phyloP scores from a whole-genome alignment of 805 yeast genomes.

The Candida caryicola region DNA sequence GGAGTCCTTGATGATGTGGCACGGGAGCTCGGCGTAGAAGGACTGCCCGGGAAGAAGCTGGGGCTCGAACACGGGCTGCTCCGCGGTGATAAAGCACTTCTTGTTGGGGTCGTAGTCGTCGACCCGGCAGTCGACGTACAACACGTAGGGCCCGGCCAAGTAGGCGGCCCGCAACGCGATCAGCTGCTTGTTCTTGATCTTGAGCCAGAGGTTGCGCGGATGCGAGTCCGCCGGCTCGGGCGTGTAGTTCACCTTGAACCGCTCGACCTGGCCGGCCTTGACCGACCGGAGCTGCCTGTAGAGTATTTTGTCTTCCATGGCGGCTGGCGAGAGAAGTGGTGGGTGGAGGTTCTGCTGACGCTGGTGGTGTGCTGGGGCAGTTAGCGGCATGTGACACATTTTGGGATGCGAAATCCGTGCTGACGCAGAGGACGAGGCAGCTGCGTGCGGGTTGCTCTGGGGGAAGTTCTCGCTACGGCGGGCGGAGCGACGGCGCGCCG shows the following conservation, averaged over 20 bases:
- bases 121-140: conserved; percentile 80
- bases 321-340: background rate
- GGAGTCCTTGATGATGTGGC: conserved; percentile 56
- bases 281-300: conserved; percentile 44
- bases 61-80: conserved; percentile 74
- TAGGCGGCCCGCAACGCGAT: conserved; percentile 77
- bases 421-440: too few species aligned
- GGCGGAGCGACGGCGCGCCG: too few species aligned
- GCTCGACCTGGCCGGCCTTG: conserved; percentile 57
- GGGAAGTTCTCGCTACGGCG: too few species aligned
- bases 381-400: background rate
- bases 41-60: conserved; percentile 68
- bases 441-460: too few species aligned
- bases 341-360: too few species aligned
- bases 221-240: conserved; percentile 25
- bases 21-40: conserved; percentile 55
- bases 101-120: conserved; percentile 55
- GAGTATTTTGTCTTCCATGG: conserved; percentile 11
- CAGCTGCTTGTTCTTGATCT: conserved; percentile 69
- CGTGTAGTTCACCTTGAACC: conserved; percentile 52
- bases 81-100: conserved; percentile 63
- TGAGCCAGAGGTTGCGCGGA: conserved; percentile 43
- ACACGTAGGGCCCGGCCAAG: conserved; percentile 82
- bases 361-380: too few species aligned
- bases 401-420: too few species aligned